Conservation (phyloP, 2,329 filamentous ascomycete species). For the Phyllosticta paracitricarpa region DNA sequence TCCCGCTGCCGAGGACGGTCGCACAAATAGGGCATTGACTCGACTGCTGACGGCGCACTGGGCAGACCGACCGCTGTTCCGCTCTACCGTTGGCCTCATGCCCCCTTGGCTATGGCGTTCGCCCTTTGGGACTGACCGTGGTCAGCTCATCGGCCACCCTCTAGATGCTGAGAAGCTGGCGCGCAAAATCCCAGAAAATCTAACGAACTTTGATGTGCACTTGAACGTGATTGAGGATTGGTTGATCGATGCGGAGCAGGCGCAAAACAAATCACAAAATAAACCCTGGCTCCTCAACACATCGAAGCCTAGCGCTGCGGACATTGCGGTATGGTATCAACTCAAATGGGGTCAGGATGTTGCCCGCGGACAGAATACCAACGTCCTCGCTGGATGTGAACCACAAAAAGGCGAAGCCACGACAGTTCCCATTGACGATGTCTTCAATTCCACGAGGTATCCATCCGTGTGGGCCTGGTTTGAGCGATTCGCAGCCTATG, state of each 20-base stretch:
- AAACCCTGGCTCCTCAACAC: constrained; percentile 28
- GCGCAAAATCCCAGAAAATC: constrained; percentile 29
- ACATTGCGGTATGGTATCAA: constrained; percentile 31
- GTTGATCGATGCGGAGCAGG: constrained; percentile 15
- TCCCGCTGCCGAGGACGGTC: constrained; percentile 20
- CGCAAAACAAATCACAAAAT: not conserved
- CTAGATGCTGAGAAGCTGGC: constrained; percentile 29
- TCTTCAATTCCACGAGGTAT: constrained; percentile 30
- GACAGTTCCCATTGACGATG: constrained; percentile 15
- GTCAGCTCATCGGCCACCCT: constrained; percentile 29
- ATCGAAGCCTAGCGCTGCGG: constrained; percentile 23
- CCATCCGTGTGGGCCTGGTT: constrained; percentile 29
- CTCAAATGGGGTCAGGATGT: constrained; percentile 31
- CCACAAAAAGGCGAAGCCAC: constrained; percentile 14
- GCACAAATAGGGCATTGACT: constrained; percentile 26
- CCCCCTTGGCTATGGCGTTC: constrained; percentile 30
- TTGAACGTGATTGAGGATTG: constrained; percentile 28
- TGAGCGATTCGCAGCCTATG: constrained; percentile 21
- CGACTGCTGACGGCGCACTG: constrained; percentile 33
- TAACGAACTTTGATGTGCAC: constrained; percentile 28
- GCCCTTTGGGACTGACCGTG: constrained; percentile 30
- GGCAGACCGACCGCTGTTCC: constrained; percentile 31
- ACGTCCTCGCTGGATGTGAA: constrained; percentile 27
- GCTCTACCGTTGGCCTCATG: constrained; percentile 32
- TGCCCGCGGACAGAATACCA: constrained; percentile 23